Evolutionary conservation across 192 early-diverging fungal genomes (phyloP), one percentile per base, ranked within the genome.

Genomic region (Funneliformis geosporum): DNA sequence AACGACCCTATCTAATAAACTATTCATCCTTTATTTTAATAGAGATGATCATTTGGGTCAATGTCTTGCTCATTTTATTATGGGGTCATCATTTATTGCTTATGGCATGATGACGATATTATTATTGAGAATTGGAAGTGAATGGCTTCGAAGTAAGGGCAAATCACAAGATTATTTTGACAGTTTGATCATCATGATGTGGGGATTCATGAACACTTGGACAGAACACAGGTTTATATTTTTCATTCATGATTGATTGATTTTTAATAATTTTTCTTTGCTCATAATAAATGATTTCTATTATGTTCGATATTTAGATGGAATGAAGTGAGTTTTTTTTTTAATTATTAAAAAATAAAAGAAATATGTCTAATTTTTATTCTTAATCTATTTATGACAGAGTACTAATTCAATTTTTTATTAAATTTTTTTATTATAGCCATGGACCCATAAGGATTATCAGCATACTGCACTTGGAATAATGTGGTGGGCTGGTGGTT

Each of bases 201-300:
- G 91, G 91, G 91, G 91, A 23, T 88, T 90, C 78, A 84, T 91
- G 73, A 92, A 92, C 79, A 90, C 91, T 11, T 92, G 90, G 50
- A 92, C 91, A 10, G 91, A 92, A 82, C 91, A 92, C 82, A 86
- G 91, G 76, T 90, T 87, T 50, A 76, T 83, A 39, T 82, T 84
- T 25, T 38, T 25, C 25, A 66, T 12, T 66, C 33, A 66, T 23
- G 16, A 7, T 23, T 66, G 33, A 16, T 66, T 65, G 64, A 38
- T 27, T 38, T 33, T 60, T 60, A 59, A 33, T 16, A 65, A 33
- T 25, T 14, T 33, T 8, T 65, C 12, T 61, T 65, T 65, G 12
- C 9, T 65, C 9, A 65, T 12, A 5, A 55, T 55, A 55, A 55
- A 55, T n/a, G 16, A 6, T 55, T 55, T 33, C 14, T 47, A 47